Evolutionary conservation across 2,329 filamentous ascomycete species (phyloP), one percentile per base, ranked within the genome.

Genomic region (Geosmithia morbida): DNA sequence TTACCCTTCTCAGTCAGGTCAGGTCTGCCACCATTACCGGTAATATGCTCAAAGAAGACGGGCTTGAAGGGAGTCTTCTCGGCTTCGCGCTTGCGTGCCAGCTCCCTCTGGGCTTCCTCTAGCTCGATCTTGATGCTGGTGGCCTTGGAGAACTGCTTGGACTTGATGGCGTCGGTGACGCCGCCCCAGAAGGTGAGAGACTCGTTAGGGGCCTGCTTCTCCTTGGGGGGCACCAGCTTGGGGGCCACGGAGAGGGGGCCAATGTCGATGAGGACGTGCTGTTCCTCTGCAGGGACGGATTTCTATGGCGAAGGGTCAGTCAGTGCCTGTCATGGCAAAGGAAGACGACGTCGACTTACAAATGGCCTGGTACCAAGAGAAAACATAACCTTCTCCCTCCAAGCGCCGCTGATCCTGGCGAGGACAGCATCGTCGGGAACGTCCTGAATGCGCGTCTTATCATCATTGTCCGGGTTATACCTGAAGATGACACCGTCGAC

Each of bases 401-500:
- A 98, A 45, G 80, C 82, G 3, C 92, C 92, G 53, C 83, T 83
- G 54, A 98, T 76, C 50, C 85, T 76, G 41, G 81, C 87, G 47
- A 97, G 72, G 30, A 98, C 70, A 57, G 95, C 87, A 51, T 83
- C 80, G 1, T 92, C 85, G 0, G 87, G 77, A 0, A 98, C 87
- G 51, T 96, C 89, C 66, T 83, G 87, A 56, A 96, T 82, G 55
- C 77, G 81, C 5, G 69, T 79, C 63, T 83, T 87, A 60, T 77
- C 78, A 61, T 97, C 90, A 49, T 89, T 90, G 19, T 86, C 79
- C 0, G 88, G 85, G 57, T 95, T 85, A 55, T 95, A 95, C 45
- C 77, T 83, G 73, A 95, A 98, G 48, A 97, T 75, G 48, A 96
- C 79, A 17, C 92, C 92, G 51, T 94, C 81, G 37, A 98, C 83